Percentiles rank a stretch among this genome's conserved stretches.
Conservation (phyloP, 2,329 filamentous ascomycete species). For the Aspergillus fructus region DNA sequence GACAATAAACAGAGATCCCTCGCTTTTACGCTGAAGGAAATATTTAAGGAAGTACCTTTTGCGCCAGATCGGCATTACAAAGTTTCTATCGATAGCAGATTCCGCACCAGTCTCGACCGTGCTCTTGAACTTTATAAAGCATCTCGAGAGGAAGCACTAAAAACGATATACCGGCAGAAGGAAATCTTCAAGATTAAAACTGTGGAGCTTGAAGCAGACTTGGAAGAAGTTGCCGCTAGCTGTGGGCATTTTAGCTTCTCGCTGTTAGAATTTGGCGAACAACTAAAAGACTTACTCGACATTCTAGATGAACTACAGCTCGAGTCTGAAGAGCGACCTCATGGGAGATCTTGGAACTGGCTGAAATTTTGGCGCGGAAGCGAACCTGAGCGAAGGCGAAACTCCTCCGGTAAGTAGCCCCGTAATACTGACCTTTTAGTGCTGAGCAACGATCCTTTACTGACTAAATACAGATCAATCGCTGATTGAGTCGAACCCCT, state of each 20-base stretch:
- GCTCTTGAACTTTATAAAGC: conserved; percentile 77
- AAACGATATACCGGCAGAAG: conserved; percentile 76
- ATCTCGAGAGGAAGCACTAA: conserved; percentile 72
- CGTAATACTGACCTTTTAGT: background rate
- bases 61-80: conserved; percentile 64
- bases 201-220: conserved; percentile 80
- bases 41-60: conserved; percentile 85
- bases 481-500: conserved; percentile 9
- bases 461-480: conserved; percentile 15
- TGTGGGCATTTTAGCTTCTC: conserved; percentile 96
- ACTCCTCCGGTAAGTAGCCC: background rate
- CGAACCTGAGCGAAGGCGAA: conserved; percentile 23
- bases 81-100: conserved; percentile 75
- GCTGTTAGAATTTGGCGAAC: conserved; percentile 84
- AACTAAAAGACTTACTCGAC: conserved; percentile 78
- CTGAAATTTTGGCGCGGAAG: conserved; percentile 69
- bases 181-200: conserved; percentile 68
- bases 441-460: background rate
- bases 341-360: conserved; percentile 77
- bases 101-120: conserved; percentile 75
- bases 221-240: conserved; percentile 95
- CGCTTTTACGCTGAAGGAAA: conserved; percentile 85
- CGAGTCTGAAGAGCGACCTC: conserved; percentile 61
- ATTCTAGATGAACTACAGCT: conserved; percentile 80
- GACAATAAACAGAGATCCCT: conserved; percentile 66